Conservation (phyloP, 2,329 filamentous ascomycete genomes). For the Myotisia sp. region DNA sequence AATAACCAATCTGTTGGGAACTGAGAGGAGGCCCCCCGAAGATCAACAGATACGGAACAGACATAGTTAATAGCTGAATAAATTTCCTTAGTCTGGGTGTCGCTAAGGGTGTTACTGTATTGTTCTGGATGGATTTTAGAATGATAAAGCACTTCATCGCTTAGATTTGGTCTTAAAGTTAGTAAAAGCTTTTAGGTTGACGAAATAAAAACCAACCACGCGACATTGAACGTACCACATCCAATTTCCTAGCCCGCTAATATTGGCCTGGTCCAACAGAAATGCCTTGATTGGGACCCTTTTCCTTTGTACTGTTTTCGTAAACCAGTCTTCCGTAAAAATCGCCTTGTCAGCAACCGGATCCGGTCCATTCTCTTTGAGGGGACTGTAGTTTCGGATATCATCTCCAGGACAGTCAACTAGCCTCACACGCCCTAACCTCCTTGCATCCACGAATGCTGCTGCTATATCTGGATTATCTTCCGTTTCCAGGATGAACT, state of each 20-base stretch:
- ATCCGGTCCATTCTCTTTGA: conserved; percentile 88
- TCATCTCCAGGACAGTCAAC: conserved; percentile 64
- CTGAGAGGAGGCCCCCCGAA: conserved; percentile 64
- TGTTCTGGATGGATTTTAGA: conserved; percentile 83
- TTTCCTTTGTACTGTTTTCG: conserved; percentile 55
- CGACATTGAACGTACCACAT: conserved; percentile 47
- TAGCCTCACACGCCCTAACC: conserved; percentile 65
- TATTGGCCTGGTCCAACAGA: conserved; percentile 71
- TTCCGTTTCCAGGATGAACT: conserved; percentile 61
- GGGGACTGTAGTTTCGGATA: conserved; percentile 61
- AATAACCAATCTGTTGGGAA: conserved; percentile 86
- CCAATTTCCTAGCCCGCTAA: conserved; percentile 94
- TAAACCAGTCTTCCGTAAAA: conserved; percentile 63
- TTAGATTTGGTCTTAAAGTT: conserved; percentile 15
- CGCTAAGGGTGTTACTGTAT: conserved; percentile 67
- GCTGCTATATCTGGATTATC: conserved; percentile 47
- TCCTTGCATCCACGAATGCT: conserved; percentile 71
- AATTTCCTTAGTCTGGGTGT: conserved; percentile 55
- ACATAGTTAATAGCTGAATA: conserved; percentile 63
- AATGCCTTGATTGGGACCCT: conserved; percentile 81
- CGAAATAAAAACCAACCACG: conserved; percentile 1
- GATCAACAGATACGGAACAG: conserved; percentile 63
- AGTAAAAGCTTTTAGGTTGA: neutral
- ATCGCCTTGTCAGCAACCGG: conserved; percentile 68
- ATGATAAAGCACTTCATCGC: conserved; percentile 82